Evolutionary conservation across 148 eudicot species (phyloP), one percentile per base, ranked within the genome.

Genomic region (Silene conica): DNA sequence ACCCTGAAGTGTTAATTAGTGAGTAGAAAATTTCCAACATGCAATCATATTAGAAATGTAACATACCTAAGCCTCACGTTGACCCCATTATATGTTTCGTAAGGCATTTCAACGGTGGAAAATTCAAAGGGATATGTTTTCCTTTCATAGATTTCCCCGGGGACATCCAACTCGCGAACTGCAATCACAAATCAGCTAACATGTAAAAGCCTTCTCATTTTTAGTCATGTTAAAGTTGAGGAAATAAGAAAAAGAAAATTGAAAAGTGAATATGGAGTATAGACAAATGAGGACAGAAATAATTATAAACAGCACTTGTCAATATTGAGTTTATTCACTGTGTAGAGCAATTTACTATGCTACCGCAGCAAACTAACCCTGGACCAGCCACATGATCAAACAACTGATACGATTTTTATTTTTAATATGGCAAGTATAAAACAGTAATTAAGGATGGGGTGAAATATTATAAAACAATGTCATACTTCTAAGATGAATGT

Each of bases 111-210:
- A 69, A 95, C 99, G 0, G 99, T 90, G 48, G 99, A 92, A 87
- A 95, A 95, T 74, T 95, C 99, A 68, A 95, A 95, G 26, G 90
- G 91, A 72, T 82, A 95, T 45, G 89, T 87, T 83, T 95, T 95
- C 83, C 83, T 84, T 86, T 90, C 99, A 80, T 92, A 95, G 46
- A 95, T 77, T 67, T 95, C 99, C 74, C 99, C 93, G 71, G 99
- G 99, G 74, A 95, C 94, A 81, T 95, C 99, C 77, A 95, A 83
- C 80, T 95, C 99, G 55, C 99, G 96, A 80, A 95, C 99, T 95
- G 83, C 74, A 87, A 62, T 68, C 46, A 74, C 54, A 70, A 31
- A 31, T 31, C 3, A 38, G 69, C 54, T 60, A 64, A 55, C 50
- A 67, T 31, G 54, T 63, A 71, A 34, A 50, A 25, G 62, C 21